Percentiles rank a stretch among this genome's conserved stretches.
These are phyloP conservation scores for Alternaria brassicicola DNA, from an alignment of 2,329 filamentous ascomycete species.

Conservation along the genomic window DNA sequence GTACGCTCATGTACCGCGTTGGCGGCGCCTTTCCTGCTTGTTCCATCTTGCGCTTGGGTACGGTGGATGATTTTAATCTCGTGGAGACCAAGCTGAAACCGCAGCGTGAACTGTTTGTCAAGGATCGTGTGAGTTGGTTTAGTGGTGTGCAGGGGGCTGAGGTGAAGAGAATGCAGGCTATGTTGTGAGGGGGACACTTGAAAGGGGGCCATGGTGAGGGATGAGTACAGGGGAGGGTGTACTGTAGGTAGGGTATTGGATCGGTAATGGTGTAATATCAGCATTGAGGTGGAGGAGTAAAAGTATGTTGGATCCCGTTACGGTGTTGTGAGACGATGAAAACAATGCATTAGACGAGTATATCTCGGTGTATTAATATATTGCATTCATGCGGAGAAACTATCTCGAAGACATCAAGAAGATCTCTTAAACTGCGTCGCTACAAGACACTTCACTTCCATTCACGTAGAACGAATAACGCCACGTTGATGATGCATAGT, in stretches of 20 bases:
- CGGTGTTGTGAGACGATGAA: not conserved
- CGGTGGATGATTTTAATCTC: slow-evolving; percentile 66
- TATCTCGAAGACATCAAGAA: not conserved
- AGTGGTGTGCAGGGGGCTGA: slow-evolving; percentile 3
- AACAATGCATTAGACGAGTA: not conserved
- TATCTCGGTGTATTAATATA: not conserved
- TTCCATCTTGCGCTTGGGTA: slow-evolving; percentile 63
- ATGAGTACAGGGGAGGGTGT: not conserved
- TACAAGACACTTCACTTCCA: not conserved
- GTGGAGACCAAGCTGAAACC: slow-evolving; percentile 64
- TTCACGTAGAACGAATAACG: not conserved
- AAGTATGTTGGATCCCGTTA: not conserved
- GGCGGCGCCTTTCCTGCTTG: slow-evolving; percentile 53
- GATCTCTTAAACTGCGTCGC: not conserved
- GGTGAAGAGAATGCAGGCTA: slow-evolving; percentile 3
- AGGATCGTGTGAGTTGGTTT: slow-evolving; percentile 60
- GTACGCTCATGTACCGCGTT: slow-evolving; percentile 65
- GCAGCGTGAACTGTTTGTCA: slow-evolving; percentile 58
- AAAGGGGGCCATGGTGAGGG: no score
- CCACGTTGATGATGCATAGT: not conserved
- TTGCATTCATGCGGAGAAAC: not conserved
- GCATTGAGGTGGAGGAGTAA: not conserved
- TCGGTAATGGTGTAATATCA: not conserved
- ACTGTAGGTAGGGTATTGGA: not conserved
- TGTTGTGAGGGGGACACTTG: not conserved